These are phyloP conservation scores for Helicostylum pulchrum DNA, from an alignment of 192 early-diverging fungal species.

Conservation along the genomic window DNA sequence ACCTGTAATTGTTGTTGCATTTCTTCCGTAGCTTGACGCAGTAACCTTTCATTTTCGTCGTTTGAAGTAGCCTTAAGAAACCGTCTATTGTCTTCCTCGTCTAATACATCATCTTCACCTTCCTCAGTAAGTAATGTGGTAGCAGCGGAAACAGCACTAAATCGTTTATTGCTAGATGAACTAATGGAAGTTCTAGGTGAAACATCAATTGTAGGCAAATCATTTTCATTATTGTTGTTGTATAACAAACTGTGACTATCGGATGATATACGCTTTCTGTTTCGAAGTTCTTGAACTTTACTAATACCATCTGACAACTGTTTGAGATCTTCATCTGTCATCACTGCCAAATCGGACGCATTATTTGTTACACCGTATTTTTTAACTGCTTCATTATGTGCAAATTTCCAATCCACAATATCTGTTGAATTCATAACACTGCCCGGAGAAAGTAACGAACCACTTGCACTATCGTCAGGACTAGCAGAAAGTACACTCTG, in stretches of 20 bases:
- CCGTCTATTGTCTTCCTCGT: background rate
- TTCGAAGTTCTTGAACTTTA: slow-evolving; percentile 44
- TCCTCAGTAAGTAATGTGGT: background rate
- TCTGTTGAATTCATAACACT: slow-evolving; percentile 29
- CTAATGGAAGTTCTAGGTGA: slow-evolving; percentile 15
- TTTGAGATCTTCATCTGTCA: slow-evolving; percentile 53
- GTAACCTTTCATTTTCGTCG: slow-evolving; percentile 32
- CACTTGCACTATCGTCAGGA: background rate
- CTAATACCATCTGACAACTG: slow-evolving; percentile 51
- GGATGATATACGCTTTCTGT: slow-evolving; percentile 36
- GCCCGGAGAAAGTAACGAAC: background rate
- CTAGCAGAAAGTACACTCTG: background rate
- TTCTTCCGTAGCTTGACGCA: slow-evolving; percentile 44
- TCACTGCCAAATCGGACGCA: slow-evolving; percentile 40
- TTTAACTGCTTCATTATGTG: slow-evolving; percentile 62
- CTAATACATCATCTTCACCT: background rate
- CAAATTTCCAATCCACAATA: slow-evolving; percentile 71
- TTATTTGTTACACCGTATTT: slow-evolving; percentile 23
- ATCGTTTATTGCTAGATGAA: slow-evolving; percentile 2
- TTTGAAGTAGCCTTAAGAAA: slow-evolving; percentile 1
- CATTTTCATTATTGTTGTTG: slow-evolving; percentile 12
- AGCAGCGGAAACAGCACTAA: background rate
- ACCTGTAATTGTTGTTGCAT: slow-evolving; percentile 47
- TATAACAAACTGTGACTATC: slow-evolving; percentile 27
- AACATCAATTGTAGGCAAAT: slow-evolving; percentile 3